phyloP scores from a whole-genome alignment of 345 rosid species.

The Citrus australasica region DNA sequence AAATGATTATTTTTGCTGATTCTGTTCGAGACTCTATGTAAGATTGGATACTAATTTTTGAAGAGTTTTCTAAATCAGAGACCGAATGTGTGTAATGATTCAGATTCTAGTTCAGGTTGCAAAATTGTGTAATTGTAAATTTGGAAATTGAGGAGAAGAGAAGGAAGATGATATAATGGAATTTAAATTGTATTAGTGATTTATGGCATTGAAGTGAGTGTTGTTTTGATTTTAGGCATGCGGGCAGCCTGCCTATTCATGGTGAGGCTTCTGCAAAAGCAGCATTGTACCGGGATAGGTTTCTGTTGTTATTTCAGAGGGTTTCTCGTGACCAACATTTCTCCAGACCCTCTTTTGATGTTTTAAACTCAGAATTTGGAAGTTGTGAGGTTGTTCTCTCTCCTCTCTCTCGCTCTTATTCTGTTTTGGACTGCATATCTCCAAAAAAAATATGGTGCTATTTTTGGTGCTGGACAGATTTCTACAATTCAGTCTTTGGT shows the following conservation, averaged over 20 bases:
- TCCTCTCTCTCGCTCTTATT: neutral
- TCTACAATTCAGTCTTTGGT: slow-evolving; percentile 79
- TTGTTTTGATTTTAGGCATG: slow-evolving; percentile 40
- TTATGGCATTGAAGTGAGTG: neutral
- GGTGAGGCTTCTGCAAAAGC: slow-evolving; percentile 81
- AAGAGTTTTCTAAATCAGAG: neutral
- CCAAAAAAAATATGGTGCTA: slow-evolving; percentile 3
- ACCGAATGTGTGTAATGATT: neutral
- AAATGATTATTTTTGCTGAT: neutral
- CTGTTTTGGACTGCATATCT: neutral
- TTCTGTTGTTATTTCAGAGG: slow-evolving; percentile 71
- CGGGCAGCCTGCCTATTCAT: slow-evolving; percentile 55
- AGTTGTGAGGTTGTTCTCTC: slow-evolving; percentile 60
- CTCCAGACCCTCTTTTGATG: slow-evolving; percentile 67
- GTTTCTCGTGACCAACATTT: slow-evolving; percentile 79
- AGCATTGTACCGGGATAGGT: slow-evolving; percentile 68
- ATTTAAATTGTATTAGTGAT: neutral
- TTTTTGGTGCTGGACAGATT: slow-evolving; percentile 43
- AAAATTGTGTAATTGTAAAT: neutral
- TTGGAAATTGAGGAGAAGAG: neutral
- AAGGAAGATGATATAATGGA: neutral
- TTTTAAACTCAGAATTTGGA: slow-evolving; percentile 52
- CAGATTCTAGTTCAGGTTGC: neutral
- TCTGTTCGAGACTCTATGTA: neutral
- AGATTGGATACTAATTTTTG: neutral